A percentile compares a stretch with the other conserved stretches of the same genome.
Conservation (phyloP, 2,329 filamentous ascomycete species). For the Botryotinia narcissicola region DNA sequence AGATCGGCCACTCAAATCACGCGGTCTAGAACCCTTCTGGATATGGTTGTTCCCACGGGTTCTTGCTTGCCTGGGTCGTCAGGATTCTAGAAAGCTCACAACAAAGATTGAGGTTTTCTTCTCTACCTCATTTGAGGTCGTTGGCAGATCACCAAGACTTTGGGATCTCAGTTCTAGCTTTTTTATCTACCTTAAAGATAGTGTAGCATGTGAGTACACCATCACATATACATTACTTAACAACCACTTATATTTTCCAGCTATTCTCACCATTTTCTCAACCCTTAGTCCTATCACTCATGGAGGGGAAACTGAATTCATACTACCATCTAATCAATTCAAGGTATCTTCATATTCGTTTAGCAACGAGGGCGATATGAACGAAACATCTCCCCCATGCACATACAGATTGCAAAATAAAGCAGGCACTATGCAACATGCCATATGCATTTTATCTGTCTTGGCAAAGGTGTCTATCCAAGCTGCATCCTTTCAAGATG, state of each 20-base stretch:
- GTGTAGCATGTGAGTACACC: conserved; percentile 32
- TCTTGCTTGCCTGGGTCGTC: conserved; percentile 55
- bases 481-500: conserved; percentile 30
- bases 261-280: conserved; percentile 32
- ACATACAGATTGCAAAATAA: conserved; percentile 33
- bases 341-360: conserved; percentile 23
- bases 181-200: conserved; percentile 50
- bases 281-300: conserved; percentile 25
- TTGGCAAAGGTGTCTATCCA: conserved; percentile 34
- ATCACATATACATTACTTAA: neutral
- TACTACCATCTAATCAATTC: conserved; percentile 29
- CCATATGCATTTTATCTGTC: conserved; percentile 33
- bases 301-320: conserved; percentile 22
- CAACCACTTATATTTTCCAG: conserved; percentile 24
- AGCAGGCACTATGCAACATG: conserved; percentile 32
- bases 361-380: conserved; percentile 6
- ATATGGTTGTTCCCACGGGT: conserved; percentile 61
- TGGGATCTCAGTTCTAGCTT: conserved; percentile 49
- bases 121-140: conserved; percentile 47
- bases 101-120: conserved; percentile 54
- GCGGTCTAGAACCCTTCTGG: conserved; percentile 62
- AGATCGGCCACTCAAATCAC: conserved; percentile 46
- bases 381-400: conserved; percentile 21
- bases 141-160: conserved; percentile 46
- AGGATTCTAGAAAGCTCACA: conserved; percentile 47